Conservation (phyloP, 169 alveolate genomes). For the Miamiensis avidus region DNA sequence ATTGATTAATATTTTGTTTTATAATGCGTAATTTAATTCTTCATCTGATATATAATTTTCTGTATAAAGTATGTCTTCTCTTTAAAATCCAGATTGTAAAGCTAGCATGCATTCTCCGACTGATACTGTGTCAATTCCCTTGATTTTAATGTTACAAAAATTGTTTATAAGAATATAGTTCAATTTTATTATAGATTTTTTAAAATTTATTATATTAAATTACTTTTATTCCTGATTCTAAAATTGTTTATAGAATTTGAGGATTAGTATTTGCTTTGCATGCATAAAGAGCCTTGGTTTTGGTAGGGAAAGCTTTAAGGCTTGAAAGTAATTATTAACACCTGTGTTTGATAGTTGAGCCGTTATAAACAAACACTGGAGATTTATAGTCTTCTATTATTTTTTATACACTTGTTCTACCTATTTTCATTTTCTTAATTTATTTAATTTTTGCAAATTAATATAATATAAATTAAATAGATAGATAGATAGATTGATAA, state of each 20-base stretch:
- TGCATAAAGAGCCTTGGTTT: constrained; percentile 41
- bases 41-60: constrained; percentile 37
- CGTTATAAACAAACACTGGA: constrained; percentile 40
- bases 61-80: constrained; percentile 28
- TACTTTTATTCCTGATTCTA: constrained; percentile 33
- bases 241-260: constrained; percentile 11
- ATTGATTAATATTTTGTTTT: constrained; percentile 17
- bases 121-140: constrained; percentile 19
- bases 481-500: no score
- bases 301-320: neutral
- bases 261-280: constrained; percentile 43
- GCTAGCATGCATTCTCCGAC: constrained; percentile 29
- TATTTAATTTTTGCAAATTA: no score
- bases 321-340: constrained; percentile 16
- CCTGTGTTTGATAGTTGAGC: constrained; percentile 10
- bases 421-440: no score
- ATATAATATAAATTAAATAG: no score
- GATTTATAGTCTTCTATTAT: constrained; percentile 11
- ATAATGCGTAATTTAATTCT: constrained; percentile 24
- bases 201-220: neutral
- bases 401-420: no score
- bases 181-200: neutral
- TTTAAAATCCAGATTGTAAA: constrained; percentile 19
- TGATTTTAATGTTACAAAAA: no score
- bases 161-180: no score